These are phyloP conservation scores for Talaromyces atroroseus DNA, from an alignment of 2,329 filamentous ascomycete species.

Conservation along the genomic window DNA sequence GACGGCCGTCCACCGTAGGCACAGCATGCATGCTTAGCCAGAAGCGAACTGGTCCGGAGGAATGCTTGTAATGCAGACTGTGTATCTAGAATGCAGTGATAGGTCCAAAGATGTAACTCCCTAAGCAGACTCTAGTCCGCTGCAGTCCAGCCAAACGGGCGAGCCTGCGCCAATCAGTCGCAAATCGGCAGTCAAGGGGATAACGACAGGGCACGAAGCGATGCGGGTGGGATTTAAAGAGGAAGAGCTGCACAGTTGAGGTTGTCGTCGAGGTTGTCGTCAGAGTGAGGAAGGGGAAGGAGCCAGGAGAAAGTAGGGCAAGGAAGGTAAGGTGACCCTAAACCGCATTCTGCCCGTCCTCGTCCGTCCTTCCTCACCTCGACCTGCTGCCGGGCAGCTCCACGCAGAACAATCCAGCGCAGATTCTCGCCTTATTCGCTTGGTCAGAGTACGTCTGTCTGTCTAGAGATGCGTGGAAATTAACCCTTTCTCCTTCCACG, in stretches of 20 bases:
- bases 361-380: neutral
- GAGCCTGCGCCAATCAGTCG: neutral
- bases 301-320: neutral
- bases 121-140: conserved; percentile 3
- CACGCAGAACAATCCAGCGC: too few relatives aligned
- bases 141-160: neutral
- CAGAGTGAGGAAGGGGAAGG: neutral
- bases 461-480: neutral
- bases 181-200: neutral
- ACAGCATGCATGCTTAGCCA: conserved; percentile 6
- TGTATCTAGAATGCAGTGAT: conserved; percentile 7
- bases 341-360: neutral
- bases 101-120: conserved; percentile 6
- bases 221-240: neutral
- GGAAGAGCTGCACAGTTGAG: neutral
- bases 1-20: conserved; percentile 5
- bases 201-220: neutral
- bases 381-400: too few relatives aligned
- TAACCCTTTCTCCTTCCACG: conserved; percentile 1
- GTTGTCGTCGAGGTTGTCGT: neutral
- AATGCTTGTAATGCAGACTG: neutral
- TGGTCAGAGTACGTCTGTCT: too few relatives aligned
- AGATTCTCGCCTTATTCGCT: too few relatives aligned
- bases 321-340: neutral
- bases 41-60: neutral